phyloP scores from a whole-genome alignment of 306 rosid genomes.

The Begonia loranthoides region DNA sequence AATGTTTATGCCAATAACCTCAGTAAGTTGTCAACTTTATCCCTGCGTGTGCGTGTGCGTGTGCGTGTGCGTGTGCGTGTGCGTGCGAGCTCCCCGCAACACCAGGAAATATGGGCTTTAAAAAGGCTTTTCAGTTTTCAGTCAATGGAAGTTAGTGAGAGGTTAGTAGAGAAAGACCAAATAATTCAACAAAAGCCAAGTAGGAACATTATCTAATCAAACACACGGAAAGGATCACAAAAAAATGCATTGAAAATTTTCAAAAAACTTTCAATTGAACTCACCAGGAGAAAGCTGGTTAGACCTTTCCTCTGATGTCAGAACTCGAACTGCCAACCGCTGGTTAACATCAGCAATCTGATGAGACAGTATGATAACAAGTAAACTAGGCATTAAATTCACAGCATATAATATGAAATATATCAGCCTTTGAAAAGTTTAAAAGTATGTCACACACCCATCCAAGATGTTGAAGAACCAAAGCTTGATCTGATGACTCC shows the following conservation, averaged over 20 bases:
- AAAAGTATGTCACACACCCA: constrained; percentile 46
- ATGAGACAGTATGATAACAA: constrained; percentile 17
- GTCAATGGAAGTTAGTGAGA: too few relatives aligned
- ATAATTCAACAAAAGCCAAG: not conserved
- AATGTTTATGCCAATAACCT: too few relatives aligned
- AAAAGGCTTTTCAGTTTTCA: too few relatives aligned
- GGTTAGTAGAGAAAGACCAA: too few relatives aligned
- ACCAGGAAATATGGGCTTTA: too few relatives aligned
- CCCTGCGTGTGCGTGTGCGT: too few relatives aligned
- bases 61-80: too few relatives aligned
- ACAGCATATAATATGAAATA: constrained; percentile 1
- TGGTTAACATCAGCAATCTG: constrained; percentile 89
- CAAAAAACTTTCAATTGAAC: constrained; percentile 14
- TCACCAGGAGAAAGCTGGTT: constrained; percentile 75
- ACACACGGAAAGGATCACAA: too few relatives aligned
- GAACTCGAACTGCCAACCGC: constrained; percentile 56
- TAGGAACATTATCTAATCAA: too few relatives aligned
- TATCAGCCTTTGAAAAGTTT: constrained; percentile 2
- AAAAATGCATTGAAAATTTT: not conserved
- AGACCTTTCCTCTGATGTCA: constrained; percentile 72
- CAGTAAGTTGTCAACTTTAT: too few relatives aligned
- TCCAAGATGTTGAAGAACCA: constrained; percentile 92
- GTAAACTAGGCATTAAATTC: constrained; percentile 4
- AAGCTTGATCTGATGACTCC: constrained; percentile 71
- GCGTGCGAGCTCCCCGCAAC: too few relatives aligned